Percentiles rank a stretch among this genome's conserved stretches.
phyloP scores from a whole-genome alignment of 176 grass and related monocot species.

The Pharus latifolius region DNA sequence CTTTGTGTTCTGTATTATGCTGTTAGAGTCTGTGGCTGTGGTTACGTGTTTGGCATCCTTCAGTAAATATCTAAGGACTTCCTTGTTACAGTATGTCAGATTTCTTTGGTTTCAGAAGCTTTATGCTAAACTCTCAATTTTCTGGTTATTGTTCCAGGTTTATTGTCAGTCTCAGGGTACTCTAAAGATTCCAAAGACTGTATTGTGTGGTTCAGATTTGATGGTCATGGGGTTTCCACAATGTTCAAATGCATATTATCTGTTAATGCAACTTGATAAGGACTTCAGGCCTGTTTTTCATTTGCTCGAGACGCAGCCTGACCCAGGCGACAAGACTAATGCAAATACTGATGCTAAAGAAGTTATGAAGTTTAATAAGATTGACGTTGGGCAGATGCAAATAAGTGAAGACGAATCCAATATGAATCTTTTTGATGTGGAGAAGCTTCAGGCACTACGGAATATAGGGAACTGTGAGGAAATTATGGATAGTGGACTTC shows the following conservation, averaged over 20 bases:
- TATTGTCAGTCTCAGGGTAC: slow-evolving; percentile 57
- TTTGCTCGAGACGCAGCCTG: slow-evolving; percentile 66
- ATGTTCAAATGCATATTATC: slow-evolving; percentile 80
- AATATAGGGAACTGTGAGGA: slow-evolving; percentile 33
- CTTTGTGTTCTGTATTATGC: not conserved
- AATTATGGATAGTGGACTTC: slow-evolving; percentile 37
- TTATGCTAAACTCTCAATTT: not conserved
- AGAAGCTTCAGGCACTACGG: slow-evolving; percentile 49
- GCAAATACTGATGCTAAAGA: slow-evolving; percentile 55
- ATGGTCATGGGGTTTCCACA: slow-evolving; percentile 88
- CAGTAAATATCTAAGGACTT: not conserved
- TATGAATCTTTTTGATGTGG: slow-evolving; percentile 45
- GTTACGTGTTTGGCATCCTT: not conserved
- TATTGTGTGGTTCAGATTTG: slow-evolving; percentile 63
- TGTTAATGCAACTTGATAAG: slow-evolving; percentile 92
- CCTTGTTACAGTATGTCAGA: not conserved
- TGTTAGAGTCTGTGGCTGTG: not conserved
- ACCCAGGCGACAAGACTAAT: slow-evolving; percentile 34
- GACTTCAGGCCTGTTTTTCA: slow-evolving; percentile 78
- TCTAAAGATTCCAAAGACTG: slow-evolving; percentile 58
- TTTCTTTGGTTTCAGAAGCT: not conserved
- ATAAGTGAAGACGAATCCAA: slow-evolving; percentile 48
- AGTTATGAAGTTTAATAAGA: slow-evolving; percentile 44
- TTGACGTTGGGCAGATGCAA: slow-evolving; percentile 71
- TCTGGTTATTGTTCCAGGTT: slow-evolving; percentile 53